Base-by-base conservation (phyloP, 1,284 basidiomycete genomes). In the Cutaneotrichosporon sp. region DNA sequence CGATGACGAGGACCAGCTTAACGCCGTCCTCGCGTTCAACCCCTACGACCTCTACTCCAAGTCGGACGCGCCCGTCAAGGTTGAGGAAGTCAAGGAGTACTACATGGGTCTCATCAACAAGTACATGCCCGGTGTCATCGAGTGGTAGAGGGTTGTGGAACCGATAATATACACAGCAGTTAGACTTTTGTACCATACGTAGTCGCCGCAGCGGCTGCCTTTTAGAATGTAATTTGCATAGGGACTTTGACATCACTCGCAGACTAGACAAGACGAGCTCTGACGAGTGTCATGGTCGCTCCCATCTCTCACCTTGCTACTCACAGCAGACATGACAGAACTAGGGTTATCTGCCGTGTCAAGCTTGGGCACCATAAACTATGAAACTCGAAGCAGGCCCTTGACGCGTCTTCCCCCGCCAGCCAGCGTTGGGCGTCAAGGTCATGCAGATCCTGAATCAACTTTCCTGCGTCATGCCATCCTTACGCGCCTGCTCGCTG, bases 31-130 rank as follows among this genome's bases (percentile, higher is more conserved):
- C 56, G 77, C 76, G 3, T 81, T 81, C 74, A 81, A 81, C 71
- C 78, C 64, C 22, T 93, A 92, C 50, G 91, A 92, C 73, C 84
- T 93, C 11, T 93, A 93, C 82, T 89, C 87, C 83, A 93, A 93
- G 82, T 86, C 84, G 76, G 90, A 92, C 75, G 84, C 85, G 42
- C 84, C 85, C 8, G 86, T 87, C 64, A 79, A 87, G 65, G 81
- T 84, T 13, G 85, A 82, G 56, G 83, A 83, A 69, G 82, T 93
- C 26, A 85, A 86, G 66, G 88, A 89, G 8, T 93, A 93, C 80
- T 93, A 93, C 76, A 83, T 90, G 51, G 42, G 47, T 14, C 60
- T 65, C 34, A 65, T 65, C 38, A 57, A 85, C 34, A 92, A 92
- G 78, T 95, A 87, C 83, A 93, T 96, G 84, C 90, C 90, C 36